Conservation (phyloP, 2,329 filamentous ascomycete genomes). For the Sarocladium brachiariae region DNA sequence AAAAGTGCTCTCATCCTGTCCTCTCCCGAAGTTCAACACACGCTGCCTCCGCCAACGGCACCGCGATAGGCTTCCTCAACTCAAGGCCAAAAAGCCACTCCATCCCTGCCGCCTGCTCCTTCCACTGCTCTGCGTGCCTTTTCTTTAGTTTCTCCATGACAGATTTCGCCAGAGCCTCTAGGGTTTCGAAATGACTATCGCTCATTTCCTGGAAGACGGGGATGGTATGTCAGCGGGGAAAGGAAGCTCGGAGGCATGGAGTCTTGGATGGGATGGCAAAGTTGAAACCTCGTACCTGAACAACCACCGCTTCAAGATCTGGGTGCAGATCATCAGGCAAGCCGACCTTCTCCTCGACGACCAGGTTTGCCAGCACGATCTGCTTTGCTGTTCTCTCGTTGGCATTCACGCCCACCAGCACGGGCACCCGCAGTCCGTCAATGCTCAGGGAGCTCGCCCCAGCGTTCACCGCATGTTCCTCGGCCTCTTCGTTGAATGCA, state of each 20-base stretch:
- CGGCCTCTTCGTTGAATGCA: conserved; percentile 26
- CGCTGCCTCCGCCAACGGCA: conserved; percentile 65
- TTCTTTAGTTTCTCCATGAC: conserved; percentile 38
- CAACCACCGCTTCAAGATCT: conserved; percentile 51
- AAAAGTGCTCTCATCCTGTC: background rate
- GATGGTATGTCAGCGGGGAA: background rate
- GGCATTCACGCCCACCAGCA: conserved; percentile 63
- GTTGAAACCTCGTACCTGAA: no score
- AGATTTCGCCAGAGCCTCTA: conserved; percentile 50
- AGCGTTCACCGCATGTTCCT: background rate
- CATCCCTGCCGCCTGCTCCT: background rate
- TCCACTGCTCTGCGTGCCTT: conserved; percentile 1
- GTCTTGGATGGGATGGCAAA: no score
- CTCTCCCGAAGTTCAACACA: conserved; percentile 45
- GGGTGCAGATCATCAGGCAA: conserved; percentile 43
- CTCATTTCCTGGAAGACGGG: conserved; percentile 42
- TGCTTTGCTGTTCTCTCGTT: conserved; percentile 65
- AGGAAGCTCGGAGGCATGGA: no score
- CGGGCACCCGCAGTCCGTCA: conserved; percentile 54
- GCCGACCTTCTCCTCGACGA: conserved; percentile 45
- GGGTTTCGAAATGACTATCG: conserved; percentile 52
- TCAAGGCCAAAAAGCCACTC: conserved; percentile 49
- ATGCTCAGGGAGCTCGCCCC: conserved; percentile 38
- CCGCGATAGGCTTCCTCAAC: conserved; percentile 67
- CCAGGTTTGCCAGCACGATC: conserved; percentile 55